Evolutionary conservation across 2,329 filamentous ascomycete genomes (phyloP), one percentile per base, ranked within the genome.

Genomic region (Chaetoscypha palmicola): DNA sequence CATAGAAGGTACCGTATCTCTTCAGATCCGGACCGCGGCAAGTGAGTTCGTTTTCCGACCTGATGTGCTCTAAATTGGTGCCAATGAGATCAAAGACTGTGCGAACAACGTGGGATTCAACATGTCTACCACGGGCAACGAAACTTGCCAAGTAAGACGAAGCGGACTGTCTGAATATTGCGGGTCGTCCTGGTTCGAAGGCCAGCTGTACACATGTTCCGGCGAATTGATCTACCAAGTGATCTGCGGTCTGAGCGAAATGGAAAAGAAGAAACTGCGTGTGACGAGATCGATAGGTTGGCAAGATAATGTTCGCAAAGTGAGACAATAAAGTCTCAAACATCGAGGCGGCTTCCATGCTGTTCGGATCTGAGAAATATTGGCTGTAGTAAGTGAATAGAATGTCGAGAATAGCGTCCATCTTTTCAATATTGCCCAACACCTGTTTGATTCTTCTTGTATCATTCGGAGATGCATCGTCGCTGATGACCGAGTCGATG

Each of bases 241-340:
- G 74, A 22, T 85, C 81, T 7, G 87, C 86, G 46, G 77, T 77
- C 64, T 98, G 91, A 12, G 86, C 86, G 62, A 94, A 96, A 66
- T 96, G 91, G 66, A 98, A 98, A 39, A 97, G 75, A 37, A 98
- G 77, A 57, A 97, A 98, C 59, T 98, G 92, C 0, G 89, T 89
- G 63, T 97, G 91, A 24, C 92, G 82, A 19, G 89, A 94, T 54
- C 88, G 86, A 62, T 92, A 89, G 11, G 89, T 94, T 3, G 90
- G 89, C 22, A 98, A 74, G 47, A 98, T 88, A 58, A 89, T 87
- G 60, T 79, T 85, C 48, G 83, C 78, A 59, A 98, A 98, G 61
- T 94, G 89, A 38, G 81, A 77, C 21, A 97, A 73, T 30, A 98
- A 73, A 43, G 86, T 79, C 41, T 86, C 82, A 55, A 94, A 86